phyloP scores from a whole-genome alignment of 306 rosid genomes.

The Vachellia collinsii region DNA sequence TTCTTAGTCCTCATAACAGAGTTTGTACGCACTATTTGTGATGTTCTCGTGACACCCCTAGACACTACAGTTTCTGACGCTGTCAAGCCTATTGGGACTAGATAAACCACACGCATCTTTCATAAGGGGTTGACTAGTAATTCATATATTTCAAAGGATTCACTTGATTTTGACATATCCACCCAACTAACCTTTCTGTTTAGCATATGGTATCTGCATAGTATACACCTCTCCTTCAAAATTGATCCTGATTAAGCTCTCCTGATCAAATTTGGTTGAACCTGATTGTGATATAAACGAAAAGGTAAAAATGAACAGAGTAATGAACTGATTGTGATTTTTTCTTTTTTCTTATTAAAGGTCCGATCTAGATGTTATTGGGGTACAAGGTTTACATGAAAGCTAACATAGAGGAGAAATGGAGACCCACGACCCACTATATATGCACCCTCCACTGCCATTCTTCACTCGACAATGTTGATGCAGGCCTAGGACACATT shows the following conservation, averaged over 20 bases:
- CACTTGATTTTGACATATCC: constrained; percentile 31
- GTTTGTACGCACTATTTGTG: constrained; percentile 23
- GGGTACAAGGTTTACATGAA: background rate
- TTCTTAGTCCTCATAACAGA: constrained; percentile 33
- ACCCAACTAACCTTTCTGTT: constrained; percentile 23
- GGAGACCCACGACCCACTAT: constrained; percentile 40
- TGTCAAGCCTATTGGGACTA: constrained; percentile 24
- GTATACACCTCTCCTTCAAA: background rate
- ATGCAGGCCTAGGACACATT: constrained; percentile 65
- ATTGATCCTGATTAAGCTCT: background rate
- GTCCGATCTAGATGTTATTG: background rate
- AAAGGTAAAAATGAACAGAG: background rate
- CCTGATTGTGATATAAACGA: background rate
- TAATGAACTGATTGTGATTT: background rate
- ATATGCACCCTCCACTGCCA: constrained; percentile 49
- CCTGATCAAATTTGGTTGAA: background rate
- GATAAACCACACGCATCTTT: constrained; percentile 35
- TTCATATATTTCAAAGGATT: constrained; percentile 17
- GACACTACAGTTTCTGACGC: constrained; percentile 29
- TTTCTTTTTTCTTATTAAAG: background rate
- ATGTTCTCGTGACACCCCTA: background rate
- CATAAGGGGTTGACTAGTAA: constrained; percentile 41
- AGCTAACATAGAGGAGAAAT: constrained; percentile 27
- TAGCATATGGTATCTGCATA: background rate
- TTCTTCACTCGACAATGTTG: constrained; percentile 51